Conservation (phyloP, 2,329 filamentous ascomycete species). For the Alternaria incomplexa region DNA sequence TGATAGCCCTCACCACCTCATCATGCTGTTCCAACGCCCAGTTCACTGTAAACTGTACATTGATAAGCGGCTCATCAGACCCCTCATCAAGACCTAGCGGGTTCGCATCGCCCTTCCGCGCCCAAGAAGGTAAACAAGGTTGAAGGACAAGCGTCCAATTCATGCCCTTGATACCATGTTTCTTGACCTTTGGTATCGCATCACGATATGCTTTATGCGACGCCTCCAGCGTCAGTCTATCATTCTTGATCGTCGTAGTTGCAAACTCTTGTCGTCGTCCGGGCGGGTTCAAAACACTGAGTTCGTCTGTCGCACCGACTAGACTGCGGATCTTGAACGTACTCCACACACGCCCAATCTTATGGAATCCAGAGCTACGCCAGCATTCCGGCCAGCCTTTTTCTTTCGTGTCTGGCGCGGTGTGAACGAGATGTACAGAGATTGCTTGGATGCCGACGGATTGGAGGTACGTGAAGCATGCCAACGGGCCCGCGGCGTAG, state of each 20-base stretch:
- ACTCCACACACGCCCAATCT: slow-evolving; percentile 45
- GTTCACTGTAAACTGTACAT: slow-evolving; percentile 45
- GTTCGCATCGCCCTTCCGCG: slow-evolving; percentile 18
- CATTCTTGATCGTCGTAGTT: slow-evolving; percentile 48
- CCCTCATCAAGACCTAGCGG: slow-evolving; percentile 17
- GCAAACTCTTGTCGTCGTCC: slow-evolving; percentile 37
- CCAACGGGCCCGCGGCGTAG: slow-evolving; percentile 57
- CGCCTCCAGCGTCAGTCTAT: slow-evolving; percentile 36
- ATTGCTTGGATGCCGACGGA: slow-evolving; percentile 61
- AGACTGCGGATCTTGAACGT: slow-evolving; percentile 42
- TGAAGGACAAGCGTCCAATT: slow-evolving; percentile 42
- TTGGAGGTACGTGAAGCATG: slow-evolving; percentile 64
- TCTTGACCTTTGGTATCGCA: slow-evolving; percentile 31
- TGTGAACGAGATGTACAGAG: slow-evolving; percentile 53
- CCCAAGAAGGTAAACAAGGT: slow-evolving; percentile 21
- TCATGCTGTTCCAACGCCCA: slow-evolving; percentile 40
- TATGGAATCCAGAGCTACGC: slow-evolving; percentile 37
- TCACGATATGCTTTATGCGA: slow-evolving; percentile 35
- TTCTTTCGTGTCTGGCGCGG: slow-evolving; percentile 23
- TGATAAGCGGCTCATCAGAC: slow-evolving; percentile 35
- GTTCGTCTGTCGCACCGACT: slow-evolving; percentile 43
- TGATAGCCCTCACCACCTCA: slow-evolving; percentile 31
- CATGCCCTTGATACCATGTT: slow-evolving; percentile 31
- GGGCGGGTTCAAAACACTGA: slow-evolving; percentile 25
- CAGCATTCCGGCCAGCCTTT: slow-evolving; percentile 41